Evolutionary conservation across 2,329 filamentous ascomycete genomes (phyloP), one percentile per base, ranked within the genome.

Genomic region (Gremmenia infestans): DNA sequence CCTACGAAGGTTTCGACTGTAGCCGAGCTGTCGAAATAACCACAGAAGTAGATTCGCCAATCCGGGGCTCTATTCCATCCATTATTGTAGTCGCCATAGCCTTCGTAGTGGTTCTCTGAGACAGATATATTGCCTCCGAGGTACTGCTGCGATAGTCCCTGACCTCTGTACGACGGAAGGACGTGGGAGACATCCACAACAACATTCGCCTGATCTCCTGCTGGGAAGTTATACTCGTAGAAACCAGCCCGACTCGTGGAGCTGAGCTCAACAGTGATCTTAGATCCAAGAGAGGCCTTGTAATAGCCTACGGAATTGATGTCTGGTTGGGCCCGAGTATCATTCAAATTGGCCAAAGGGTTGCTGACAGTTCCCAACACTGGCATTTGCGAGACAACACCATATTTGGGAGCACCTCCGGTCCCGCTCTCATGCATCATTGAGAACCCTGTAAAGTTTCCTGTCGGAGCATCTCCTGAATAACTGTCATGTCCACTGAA

Each of bases 381-480:
- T 0, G 81, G 82, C 71, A 84, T 75, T 69, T 84, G 81, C 1
- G 80, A 74, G 23, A 85, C 79, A 2, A 86, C 81, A 4, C 85
- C 85, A 55, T 88, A 88, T 0, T 88, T 88, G 2, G 85, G 83
- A 1, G 82, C 82, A 1, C 86, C 85, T 4, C 85, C 86, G 0
- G 85, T 89, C 5, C 84, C 84, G 58, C 78, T 81, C 65, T 85
- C 82, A 60, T 87, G 83, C 63, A 86, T 80, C 77, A 86, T 75
- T 53, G 78, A 81, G 68, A 85, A 85, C 4, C 80, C 82, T 0
- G 76, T 81, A 60, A 85, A 79, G 32, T 76, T 75, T 3, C 81
- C 81, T 11, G 66, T 67, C 0, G 74, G 63, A 37, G 73, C 72
- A 60, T 78, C 80, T 37, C 80, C 80, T 1, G 79, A 81, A 63